These are phyloP conservation scores for Xylariaceae sp. DNA, from an alignment of 2,329 filamentous ascomycete species.

Conservation along the genomic window DNA sequence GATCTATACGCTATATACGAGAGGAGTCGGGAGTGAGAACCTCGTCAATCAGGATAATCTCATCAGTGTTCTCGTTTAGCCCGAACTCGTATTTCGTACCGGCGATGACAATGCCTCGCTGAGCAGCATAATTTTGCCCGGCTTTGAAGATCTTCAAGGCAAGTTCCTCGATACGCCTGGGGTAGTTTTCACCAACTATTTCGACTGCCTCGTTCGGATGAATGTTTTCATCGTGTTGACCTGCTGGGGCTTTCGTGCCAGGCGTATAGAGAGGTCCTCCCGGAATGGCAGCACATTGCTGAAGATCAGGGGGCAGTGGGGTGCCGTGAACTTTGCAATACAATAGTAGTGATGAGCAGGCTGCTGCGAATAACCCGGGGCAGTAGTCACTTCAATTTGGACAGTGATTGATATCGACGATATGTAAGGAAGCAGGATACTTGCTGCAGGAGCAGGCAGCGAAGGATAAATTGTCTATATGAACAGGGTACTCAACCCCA, in stretches of 20 bases:
- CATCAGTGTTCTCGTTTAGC: slow-evolving; percentile 59
- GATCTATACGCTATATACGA: slow-evolving; percentile 77
- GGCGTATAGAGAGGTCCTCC: background rate
- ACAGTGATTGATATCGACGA: too few relatives aligned
- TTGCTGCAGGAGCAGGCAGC: too few relatives aligned
- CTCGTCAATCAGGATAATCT: slow-evolving; percentile 77
- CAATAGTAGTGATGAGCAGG: too few relatives aligned
- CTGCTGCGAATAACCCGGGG: too few relatives aligned
- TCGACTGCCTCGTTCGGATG: background rate
- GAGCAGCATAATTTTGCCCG: background rate
- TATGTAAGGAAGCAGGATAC: too few relatives aligned
- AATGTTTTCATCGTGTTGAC: background rate
- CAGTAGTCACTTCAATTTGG: too few relatives aligned
- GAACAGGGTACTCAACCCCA: background rate
- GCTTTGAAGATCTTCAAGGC: background rate
- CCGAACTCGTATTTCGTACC: slow-evolving; percentile 35
- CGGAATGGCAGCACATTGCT: background rate
- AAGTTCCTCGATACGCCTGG: background rate
- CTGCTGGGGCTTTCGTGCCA: background rate
- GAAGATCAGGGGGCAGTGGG: background rate
- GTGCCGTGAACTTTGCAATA: background rate
- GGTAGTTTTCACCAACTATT: background rate
- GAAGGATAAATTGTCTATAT: background rate
- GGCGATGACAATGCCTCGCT: background rate
- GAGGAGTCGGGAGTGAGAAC: slow-evolving; percentile 78